Base-by-base conservation (phyloP, 2,329 filamentous ascomycete species). In the Simplicillium sp. region DNA sequence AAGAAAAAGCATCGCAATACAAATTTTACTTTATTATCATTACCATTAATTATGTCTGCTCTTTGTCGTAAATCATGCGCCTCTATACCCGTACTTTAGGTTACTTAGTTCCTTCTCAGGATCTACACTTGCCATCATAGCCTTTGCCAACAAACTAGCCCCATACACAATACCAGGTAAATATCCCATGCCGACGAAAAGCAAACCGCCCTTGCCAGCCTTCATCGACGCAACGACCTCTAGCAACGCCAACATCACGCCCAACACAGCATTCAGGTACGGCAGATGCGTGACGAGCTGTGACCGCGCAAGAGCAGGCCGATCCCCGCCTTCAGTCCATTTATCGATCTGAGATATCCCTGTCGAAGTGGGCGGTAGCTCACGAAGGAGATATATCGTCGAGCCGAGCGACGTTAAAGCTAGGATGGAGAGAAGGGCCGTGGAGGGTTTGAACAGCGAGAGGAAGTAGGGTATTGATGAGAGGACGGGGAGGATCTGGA, bases 71-170 rank as follows among this genome's bases (percentile, higher is more conserved):
- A 16, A 7, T 54, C 50, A 84, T 34, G 80, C 82, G 3, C 82
- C 81, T 54, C 82, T 86, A 54, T 77, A 82, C 40, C 71, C 67
- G 61, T 86, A 85, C 56, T 65, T 75, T 52, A 86, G 63, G 40
- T 61, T 65, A 37, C 71, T 65, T 50, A 89, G 59, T 52, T 84
- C 82, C 46, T 66, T 62, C 53, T 76, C 79, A 5, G 84, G 74
- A 60, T 88, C 81, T 8, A 88, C 73, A 37, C 77, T 70, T 3
- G 72, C 71, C 73, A 88, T 80, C 53, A 83, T 68, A 39, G 75
- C 61, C 59, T 87, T 80, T 25, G 77, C 76, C 36, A 73, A 58
- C 42, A 87, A 50, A 6, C 80, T 69, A 15, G 84, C 66, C 1
- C 49, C 67, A 51, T 84, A 80, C 1, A 87, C 71, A 2, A 80